Conservation (phyloP, 2,329 filamentous ascomycete genomes). For the Phialemoniopsis sp. region DNA sequence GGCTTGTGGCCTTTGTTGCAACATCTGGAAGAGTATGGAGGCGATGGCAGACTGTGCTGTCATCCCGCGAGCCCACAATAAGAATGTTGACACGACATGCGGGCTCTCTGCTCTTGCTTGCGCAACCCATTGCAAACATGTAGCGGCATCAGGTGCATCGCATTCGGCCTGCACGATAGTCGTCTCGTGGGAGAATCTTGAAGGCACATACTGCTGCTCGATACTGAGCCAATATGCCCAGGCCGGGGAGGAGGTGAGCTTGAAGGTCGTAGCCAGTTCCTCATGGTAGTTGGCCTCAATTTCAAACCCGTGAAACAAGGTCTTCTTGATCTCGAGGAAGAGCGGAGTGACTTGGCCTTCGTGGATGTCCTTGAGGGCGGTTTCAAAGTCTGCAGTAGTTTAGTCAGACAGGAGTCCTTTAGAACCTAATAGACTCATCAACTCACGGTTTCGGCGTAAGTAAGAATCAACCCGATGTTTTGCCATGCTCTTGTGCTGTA, state of each 20-base stretch:
- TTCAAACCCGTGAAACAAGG: constrained; percentile 15
- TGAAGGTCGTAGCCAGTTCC: constrained; percentile 16
- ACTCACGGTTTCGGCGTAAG: constrained; percentile 7
- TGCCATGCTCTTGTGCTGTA: constrained; percentile 9
- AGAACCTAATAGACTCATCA: not conserved
- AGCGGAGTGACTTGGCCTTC: constrained; percentile 5
- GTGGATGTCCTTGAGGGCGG: constrained; percentile 2
- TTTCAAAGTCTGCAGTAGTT: not conserved
- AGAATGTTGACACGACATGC: constrained; percentile 13
- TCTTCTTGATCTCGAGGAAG: constrained; percentile 13
- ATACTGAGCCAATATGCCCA: constrained; percentile 18
- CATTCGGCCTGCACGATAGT: constrained; percentile 17
- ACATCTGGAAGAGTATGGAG: constrained; percentile 17
- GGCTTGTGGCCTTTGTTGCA: constrained; percentile 17
- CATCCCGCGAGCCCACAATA: constrained; percentile 21
- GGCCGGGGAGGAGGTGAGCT: constrained; percentile 16
- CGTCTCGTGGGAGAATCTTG: constrained; percentile 10
- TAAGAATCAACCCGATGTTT: constrained; percentile 8
- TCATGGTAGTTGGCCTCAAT: constrained; percentile 18
- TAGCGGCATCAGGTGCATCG: constrained; percentile 20
- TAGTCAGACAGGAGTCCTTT: not conserved
- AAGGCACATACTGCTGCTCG: constrained; percentile 18
- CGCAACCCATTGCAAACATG: constrained; percentile 16
- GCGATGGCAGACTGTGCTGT: constrained; percentile 18
- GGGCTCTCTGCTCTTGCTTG: constrained; percentile 14